Conservation (phyloP, 2,329 filamentous ascomycete species). For the Aureobasidium sp. region DNA sequence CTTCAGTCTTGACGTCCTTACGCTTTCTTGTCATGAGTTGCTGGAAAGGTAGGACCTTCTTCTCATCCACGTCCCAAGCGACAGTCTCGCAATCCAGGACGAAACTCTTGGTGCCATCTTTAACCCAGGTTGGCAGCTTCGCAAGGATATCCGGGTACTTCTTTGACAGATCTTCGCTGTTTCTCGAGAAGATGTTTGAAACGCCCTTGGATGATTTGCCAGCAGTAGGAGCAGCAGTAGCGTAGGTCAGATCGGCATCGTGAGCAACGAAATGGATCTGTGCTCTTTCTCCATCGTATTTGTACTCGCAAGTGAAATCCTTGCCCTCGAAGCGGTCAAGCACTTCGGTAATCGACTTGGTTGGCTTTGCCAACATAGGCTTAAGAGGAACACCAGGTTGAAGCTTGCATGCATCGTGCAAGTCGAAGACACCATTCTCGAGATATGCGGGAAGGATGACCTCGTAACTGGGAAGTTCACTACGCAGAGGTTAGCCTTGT, state of each 20-base stretch:
- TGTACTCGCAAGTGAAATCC: slow-evolving; percentile 96
- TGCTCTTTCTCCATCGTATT: slow-evolving; percentile 96
- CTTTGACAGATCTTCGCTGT: slow-evolving; percentile 92
- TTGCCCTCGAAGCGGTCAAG: slow-evolving; percentile 93
- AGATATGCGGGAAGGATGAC: slow-evolving; percentile 87
- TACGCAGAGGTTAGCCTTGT: neutral
- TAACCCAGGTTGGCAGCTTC: slow-evolving; percentile 84
- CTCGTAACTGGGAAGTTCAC: slow-evolving; percentile 86
- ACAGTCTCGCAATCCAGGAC: slow-evolving; percentile 98
- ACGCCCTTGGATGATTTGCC: slow-evolving; percentile 65
- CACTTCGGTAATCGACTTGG: slow-evolving; percentile 96
- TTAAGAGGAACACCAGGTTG: slow-evolving; percentile 91
- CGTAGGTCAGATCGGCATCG: slow-evolving; percentile 62
- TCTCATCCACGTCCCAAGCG: slow-evolving; percentile 88
- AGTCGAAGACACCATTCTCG: slow-evolving; percentile 72
- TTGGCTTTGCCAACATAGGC: slow-evolving; percentile 97
- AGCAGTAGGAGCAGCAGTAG: slow-evolving; percentile 47
- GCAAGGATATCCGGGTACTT: slow-evolving; percentile 95
- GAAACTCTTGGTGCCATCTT: slow-evolving; percentile 82
- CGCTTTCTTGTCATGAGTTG: slow-evolving; percentile 96
- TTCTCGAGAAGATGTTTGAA: slow-evolving; percentile 90
- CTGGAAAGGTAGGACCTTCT: slow-evolving; percentile 95
- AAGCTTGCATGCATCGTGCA: slow-evolving; percentile 80
- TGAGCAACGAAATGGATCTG: slow-evolving; percentile 96
- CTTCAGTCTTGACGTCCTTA: slow-evolving; percentile 92